A percentile compares a stretch with the other conserved stretches of the same genome.
Conservation (phyloP, 1,284 basidiomycete genomes). For the Ceraceosorus guamensis region DNA sequence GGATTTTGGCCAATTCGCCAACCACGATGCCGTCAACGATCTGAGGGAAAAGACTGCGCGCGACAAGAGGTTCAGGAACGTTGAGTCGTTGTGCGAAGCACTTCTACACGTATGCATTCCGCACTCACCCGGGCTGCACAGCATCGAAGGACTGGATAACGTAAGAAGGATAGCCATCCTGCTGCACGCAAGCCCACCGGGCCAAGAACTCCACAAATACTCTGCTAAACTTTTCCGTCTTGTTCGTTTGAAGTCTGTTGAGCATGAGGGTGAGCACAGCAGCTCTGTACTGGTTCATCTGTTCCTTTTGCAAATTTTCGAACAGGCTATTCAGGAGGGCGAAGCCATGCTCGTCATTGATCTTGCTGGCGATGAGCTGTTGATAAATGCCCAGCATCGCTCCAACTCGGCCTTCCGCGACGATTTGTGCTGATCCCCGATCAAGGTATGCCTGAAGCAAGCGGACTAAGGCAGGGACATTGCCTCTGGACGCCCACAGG, state of each 20-base stretch:
- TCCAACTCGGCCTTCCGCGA: slow-evolving; percentile 66
- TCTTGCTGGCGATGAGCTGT: slow-evolving; percentile 77
- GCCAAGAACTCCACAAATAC: slow-evolving; percentile 73
- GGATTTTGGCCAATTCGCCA: slow-evolving; percentile 72
- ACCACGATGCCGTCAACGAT: slow-evolving; percentile 71
- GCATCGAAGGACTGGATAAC: slow-evolving; percentile 69
- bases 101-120: background rate
- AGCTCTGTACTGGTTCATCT: slow-evolving; percentile 65
- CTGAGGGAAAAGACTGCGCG: slow-evolving; percentile 63
- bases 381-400: slow-evolving; percentile 83
- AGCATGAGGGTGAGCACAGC: slow-evolving; percentile 73
- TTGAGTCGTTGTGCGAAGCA: background rate
- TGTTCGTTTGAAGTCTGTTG: slow-evolving; percentile 75
- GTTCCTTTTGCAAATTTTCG: slow-evolving; percentile 59
- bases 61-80: background rate
- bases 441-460: slow-evolving; percentile 76
- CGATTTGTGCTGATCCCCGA: slow-evolving; percentile 64
- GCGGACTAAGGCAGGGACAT: slow-evolving; percentile 84
- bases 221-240: slow-evolving; percentile 82
- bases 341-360: slow-evolving; percentile 85
- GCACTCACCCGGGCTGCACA: slow-evolving; percentile 65
- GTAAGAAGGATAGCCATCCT: slow-evolving; percentile 66
- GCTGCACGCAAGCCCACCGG: slow-evolving; percentile 66
- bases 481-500: slow-evolving; percentile 92
- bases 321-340: slow-evolving; percentile 77